Evolutionary conservation across 2,329 filamentous ascomycete genomes (phyloP).

Genomic region (Davidsoniella neocaledoniae): DNA sequence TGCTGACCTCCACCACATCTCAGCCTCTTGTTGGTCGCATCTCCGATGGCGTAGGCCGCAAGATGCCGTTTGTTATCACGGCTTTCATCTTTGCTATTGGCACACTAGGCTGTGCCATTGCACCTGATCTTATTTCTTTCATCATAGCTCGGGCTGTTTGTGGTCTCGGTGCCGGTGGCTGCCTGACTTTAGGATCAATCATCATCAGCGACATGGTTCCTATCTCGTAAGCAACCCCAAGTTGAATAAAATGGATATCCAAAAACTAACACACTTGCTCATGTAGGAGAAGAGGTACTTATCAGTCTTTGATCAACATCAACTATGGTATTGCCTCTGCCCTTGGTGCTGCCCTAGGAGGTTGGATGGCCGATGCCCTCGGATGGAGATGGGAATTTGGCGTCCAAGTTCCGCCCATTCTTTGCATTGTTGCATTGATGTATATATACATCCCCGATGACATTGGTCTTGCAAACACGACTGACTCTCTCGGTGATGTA

Average conservation of each 20-base stretch:
- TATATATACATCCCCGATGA: slow-evolving; percentile 31
- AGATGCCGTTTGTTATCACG: slow-evolving; percentile 45
- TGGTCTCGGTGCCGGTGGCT: slow-evolving; percentile 56
- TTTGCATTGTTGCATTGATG: slow-evolving; percentile 30
- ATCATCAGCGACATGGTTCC: slow-evolving; percentile 59
- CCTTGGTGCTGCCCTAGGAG: slow-evolving; percentile 51
- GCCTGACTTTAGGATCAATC: slow-evolving; percentile 52
- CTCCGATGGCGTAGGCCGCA: slow-evolving; percentile 57
- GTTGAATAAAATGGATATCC: neutral
- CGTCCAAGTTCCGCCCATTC: slow-evolving; percentile 37
- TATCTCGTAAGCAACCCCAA: slow-evolving; percentile 36
- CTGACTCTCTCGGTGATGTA: slow-evolving; percentile 28
- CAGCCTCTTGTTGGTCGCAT: slow-evolving; percentile 59
- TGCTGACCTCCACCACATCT: slow-evolving; percentile 60
- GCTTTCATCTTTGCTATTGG: slow-evolving; percentile 46
- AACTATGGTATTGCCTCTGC: slow-evolving; percentile 41
- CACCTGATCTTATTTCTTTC: slow-evolving; percentile 49
- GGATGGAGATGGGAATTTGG: slow-evolving; percentile 63
- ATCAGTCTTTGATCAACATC: slow-evolving; percentile 55
- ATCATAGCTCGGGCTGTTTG: slow-evolving; percentile 54
- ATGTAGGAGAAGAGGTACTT: slow-evolving; percentile 40
- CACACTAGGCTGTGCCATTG: slow-evolving; percentile 53
- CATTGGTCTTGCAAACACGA: slow-evolving; percentile 31
- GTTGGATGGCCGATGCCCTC: slow-evolving; percentile 49
- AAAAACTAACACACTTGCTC: neutral